These are phyloP conservation scores for Arachnomyces sp. DNA, from an alignment of 2,329 filamentous ascomycete species.

Conservation along the genomic window DNA sequence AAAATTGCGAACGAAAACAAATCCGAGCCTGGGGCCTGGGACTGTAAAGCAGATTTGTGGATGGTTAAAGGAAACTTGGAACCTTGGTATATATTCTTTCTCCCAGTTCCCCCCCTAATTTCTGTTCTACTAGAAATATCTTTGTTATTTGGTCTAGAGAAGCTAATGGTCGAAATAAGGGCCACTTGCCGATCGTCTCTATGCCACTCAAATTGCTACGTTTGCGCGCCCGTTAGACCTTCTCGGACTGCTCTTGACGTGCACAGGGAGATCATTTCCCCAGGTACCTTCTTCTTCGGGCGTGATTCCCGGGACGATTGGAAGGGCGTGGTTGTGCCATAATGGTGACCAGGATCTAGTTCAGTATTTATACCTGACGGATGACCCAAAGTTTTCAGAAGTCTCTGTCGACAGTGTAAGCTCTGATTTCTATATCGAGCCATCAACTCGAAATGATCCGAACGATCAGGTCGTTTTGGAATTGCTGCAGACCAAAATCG, in stretches of 20 bases:
- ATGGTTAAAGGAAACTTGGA: conserved; percentile 79
- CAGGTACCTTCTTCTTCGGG: conserved; percentile 14
- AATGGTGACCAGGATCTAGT: conserved; percentile 34
- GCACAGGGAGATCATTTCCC: conserved; percentile 48
- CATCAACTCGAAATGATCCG: conserved; percentile 22
- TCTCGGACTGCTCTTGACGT: conserved; percentile 59
- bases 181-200: conserved; percentile 52
- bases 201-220: conserved; percentile 55
- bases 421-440: conserved; percentile 11
- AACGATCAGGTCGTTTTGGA: conserved; percentile 36
- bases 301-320: conserved; percentile 23
- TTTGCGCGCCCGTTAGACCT: conserved; percentile 60
- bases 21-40: conserved; percentile 58
- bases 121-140: neutral
- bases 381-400: conserved; percentile 8
- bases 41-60: conserved; percentile 64
- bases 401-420: neutral
- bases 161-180: conserved; percentile 34
- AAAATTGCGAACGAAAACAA: conserved; percentile 55
- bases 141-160: neutral
- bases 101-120: neutral
- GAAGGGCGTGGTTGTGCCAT: conserved; percentile 34
- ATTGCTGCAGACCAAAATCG: conserved; percentile 38
- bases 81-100: conserved; percentile 54
- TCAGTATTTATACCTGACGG: conserved; percentile 42